phyloP scores from a whole-genome alignment of 2,329 filamentous ascomycete species.

The Cordyceps militaris region DNA sequence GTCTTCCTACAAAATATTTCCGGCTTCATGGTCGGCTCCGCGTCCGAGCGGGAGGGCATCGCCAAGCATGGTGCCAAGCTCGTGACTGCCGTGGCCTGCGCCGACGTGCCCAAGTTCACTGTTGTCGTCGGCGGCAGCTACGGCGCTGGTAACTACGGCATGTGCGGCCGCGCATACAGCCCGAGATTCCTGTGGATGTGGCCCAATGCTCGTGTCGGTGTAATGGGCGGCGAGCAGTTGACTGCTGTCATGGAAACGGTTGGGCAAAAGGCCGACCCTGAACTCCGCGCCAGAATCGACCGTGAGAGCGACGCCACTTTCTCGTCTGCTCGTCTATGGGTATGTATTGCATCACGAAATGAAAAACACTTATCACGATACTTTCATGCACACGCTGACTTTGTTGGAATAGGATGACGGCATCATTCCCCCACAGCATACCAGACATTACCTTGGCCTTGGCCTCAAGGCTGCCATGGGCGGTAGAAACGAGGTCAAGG shows the following conservation, averaged over 20 bases:
- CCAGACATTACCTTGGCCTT: constrained; percentile 62
- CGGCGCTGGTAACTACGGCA: constrained; percentile 95
- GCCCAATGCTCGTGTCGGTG: constrained; percentile 92
- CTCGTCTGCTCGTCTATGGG: constrained; percentile 85
- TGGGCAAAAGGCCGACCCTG: constrained; percentile 72
- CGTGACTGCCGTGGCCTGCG: constrained; percentile 89
- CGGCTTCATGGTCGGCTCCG: constrained; percentile 95
- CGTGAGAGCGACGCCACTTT: constrained; percentile 83
- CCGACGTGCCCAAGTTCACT: constrained; percentile 92
- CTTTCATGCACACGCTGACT: constrained; percentile 2
- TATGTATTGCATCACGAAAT: constrained; percentile 27
- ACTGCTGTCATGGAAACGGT: constrained; percentile 92
- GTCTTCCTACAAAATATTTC: constrained; percentile 95
- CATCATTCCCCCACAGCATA: constrained; percentile 71
- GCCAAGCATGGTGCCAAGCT: constrained; percentile 97
- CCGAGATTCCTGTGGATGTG: constrained; percentile 92
- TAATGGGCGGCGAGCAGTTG: constrained; percentile 94
- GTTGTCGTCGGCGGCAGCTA: constrained; percentile 91
- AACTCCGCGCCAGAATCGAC: constrained; percentile 78
- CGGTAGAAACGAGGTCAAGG: constrained; percentile 54
- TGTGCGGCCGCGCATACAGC: constrained; percentile 93
- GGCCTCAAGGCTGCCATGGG: constrained; percentile 66
- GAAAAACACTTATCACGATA: background rate
- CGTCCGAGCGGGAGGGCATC: constrained; percentile 89
- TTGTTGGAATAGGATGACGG: constrained; percentile 57